phyloP scores from a whole-genome alignment of 2,329 filamentous ascomycete genomes.

The Aspergillus pseudoglaucus region DNA sequence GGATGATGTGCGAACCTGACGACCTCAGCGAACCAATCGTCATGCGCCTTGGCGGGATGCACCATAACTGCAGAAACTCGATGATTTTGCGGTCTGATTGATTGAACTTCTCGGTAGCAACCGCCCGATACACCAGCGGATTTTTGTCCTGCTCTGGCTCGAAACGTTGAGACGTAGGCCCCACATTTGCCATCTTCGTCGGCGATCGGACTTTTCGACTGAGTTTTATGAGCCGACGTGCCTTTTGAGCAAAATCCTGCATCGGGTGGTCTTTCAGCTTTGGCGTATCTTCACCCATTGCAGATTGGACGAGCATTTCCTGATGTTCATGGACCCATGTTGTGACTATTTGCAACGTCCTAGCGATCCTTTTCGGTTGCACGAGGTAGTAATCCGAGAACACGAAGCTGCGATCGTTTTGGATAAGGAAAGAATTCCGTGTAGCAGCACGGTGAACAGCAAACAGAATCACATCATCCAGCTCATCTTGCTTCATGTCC shows the following conservation, averaged over 20 bases:
- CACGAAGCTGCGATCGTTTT: slow-evolving; percentile 26
- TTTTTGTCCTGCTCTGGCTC: slow-evolving; percentile 21
- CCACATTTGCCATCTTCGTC: slow-evolving; percentile 36
- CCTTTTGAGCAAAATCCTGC: slow-evolving; percentile 39
- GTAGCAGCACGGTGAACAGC: slow-evolving; percentile 29
- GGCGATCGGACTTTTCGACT: slow-evolving; percentile 39
- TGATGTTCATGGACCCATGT: slow-evolving; percentile 52
- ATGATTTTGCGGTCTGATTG: slow-evolving; percentile 48
- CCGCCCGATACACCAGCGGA: slow-evolving; percentile 23
- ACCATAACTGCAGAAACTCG: slow-evolving; percentile 49
- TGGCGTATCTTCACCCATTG: slow-evolving; percentile 19
- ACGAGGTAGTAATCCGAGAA: slow-evolving; percentile 41
- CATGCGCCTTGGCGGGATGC: slow-evolving; percentile 35
- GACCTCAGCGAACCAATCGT: slow-evolving; percentile 39
- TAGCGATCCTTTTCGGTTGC: slow-evolving; percentile 46
- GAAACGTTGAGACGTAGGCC: slow-evolving; percentile 32
- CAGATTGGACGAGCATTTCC: slow-evolving; percentile 22
- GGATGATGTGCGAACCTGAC: slow-evolving; percentile 50
- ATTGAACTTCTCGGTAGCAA: slow-evolving; percentile 39
- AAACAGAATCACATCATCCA: slow-evolving; percentile 28
- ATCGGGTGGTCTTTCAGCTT: slow-evolving; percentile 32
- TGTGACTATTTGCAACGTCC: slow-evolving; percentile 44
- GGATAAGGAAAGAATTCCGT: slow-evolving; percentile 28
- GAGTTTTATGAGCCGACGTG: slow-evolving; percentile 34
- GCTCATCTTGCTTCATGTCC: slow-evolving; percentile 19